These are phyloP conservation scores for Cymbidium sinense DNA, from an alignment of 106 monocot genomes.

Conservation along the genomic window DNA sequence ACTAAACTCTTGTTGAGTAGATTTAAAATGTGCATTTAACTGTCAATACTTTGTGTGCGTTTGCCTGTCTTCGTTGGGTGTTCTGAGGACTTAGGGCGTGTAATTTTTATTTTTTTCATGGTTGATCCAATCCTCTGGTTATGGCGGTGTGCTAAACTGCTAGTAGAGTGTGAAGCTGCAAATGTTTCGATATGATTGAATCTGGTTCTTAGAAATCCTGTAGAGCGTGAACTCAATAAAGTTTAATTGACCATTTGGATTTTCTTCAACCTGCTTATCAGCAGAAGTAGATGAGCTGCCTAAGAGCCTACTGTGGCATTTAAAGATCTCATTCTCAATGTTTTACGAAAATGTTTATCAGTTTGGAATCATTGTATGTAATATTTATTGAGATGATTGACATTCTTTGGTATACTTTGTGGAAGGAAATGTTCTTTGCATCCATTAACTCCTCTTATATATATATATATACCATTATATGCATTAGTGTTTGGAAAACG, in stretches of 20 bases:
- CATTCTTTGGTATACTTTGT: neutral
- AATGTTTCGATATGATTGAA: neutral
- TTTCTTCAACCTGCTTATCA: neutral
- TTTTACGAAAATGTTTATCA: neutral
- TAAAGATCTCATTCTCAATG: neutral
- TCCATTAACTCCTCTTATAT: neutral
- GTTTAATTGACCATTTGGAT: neutral
- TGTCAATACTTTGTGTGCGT: no score
- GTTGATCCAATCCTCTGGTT: neutral
- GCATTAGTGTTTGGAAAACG: no score
- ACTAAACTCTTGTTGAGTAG: no score
- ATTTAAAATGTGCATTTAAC: no score
- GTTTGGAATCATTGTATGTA: neutral
- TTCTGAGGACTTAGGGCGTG: neutral
- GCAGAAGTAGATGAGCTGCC: neutral
- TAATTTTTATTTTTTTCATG: neutral
- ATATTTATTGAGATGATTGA: neutral
- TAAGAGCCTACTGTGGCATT: no score
- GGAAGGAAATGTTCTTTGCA: neutral
- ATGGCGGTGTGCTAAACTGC: neutral
- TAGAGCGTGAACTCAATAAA: neutral
- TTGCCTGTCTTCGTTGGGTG: no score
- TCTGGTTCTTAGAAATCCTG: neutral
- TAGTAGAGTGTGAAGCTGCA: neutral
- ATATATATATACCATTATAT: no score